Base-by-base conservation (phyloP, 768 basidiomycete species). In the Rickenella mellea region DNA sequence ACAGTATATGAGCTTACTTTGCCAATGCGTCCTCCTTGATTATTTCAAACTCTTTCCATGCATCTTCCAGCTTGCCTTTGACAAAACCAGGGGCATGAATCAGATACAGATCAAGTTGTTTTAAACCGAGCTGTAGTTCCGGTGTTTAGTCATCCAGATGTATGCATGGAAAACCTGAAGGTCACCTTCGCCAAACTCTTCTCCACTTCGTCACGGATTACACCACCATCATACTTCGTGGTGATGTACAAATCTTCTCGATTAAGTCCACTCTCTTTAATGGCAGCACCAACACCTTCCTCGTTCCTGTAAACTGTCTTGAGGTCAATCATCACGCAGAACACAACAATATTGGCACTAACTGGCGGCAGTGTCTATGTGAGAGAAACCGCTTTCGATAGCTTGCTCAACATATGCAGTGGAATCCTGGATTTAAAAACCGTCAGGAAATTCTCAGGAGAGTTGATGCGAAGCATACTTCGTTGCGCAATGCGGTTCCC, bases 31-130 rank as follows among this genome's bases (percentile, higher is more conserved):
- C 63, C 27, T 70, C 60, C 51, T 71, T 68, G 21, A 78, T 59
- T 25, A 64, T 61, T 50, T 81, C 80, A 45, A 83, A 71, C 35
- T 72, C 66, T 40, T 57, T 58, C 83, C 83, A 86, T 4, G 56
- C 51, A 3, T 47, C 48, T 41, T 68, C 61, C 46, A 69, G 48
- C 30, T 69, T 59, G 7, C 51, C 47, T 10, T 26, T 27, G 6
- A 68, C 48, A 7, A 47, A 1, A 0, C 5, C 17, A 1, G 81
- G 79, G 3, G 30, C 30, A 49, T 87, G 83, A 27, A 86, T 73
- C 31, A 87, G 73, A 59, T 86, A 87, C 8, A 87, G 58, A 52
- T 87, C 81, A 4, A 87, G 63, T 27, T 74, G 68, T 39, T 69
- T 61, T 10, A 84, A 48, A 0, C 72, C 75, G 8, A 87, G 71